A percentile compares a stretch with the other conserved stretches of the same genome.
Evolutionary conservation across 176 grass and related monocot species (phyloP).

Genomic region (Zea mays): Zm-B73-REFERENCE-NAM-5.0 NC_050101.1:103355501-103356000

Average conservation of each 20-base stretch:
- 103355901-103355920: too few species aligned
- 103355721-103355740: neutral
- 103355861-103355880: too few species aligned
- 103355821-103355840: too few species aligned
- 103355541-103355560: neutral
- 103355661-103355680: neutral
- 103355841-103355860: too few species aligned
- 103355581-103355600: conserved; percentile 25
- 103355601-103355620: neutral
- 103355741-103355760: conserved; percentile 30
- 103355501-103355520: too few species aligned
- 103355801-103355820: conserved; percentile 15
- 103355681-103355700: neutral
- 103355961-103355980: too few species aligned
- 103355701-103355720: neutral
- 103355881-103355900: too few species aligned
- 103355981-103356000: too few species aligned
- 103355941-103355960: too few species aligned
- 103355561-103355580: too few species aligned
- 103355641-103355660: neutral
- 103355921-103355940: too few species aligned
- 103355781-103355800: conserved; percentile 27
- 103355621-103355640: neutral
- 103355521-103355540: neutral
- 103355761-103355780: neutral